Base-by-base conservation (phyloP, 2,329 filamentous ascomycete species). In the Fusarium lateritium region DNA sequence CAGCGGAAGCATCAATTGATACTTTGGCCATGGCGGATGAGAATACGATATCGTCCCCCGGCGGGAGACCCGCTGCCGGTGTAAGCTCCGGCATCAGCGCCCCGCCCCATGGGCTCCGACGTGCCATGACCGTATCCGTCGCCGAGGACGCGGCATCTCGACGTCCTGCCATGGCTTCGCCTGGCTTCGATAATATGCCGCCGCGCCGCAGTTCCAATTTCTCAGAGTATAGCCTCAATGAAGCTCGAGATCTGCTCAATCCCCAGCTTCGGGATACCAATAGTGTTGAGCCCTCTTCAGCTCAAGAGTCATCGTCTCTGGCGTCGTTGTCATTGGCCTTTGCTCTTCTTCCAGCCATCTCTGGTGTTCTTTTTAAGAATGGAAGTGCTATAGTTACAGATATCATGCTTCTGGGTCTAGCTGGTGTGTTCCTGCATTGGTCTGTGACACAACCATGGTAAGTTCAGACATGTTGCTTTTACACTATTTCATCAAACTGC, bases 371-470 rank as follows among this genome's bases (percentile, higher is more conserved):
- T 58, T 97, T 97, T 77, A 88, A 92, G 64, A 92, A 97, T 81
- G 95, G 95, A 14, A 91, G 91, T 72, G 88, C 91, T 1, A 86
- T 98, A 65, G 89, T 94, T 56, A 97, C 94, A 1, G 95, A 98
- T 79, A 81, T 97, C 28, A 91, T 96, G 73, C 83, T 98, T 34
- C 81, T 98, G 33, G 89, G 87, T 4, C 80, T 98, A 65, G 92
- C 93, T 3, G 93, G 91, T 6, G 86, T 98, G 44, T 97, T 98
- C 75, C 83, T 98, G 65, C 94, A 97, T 77, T 98, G 94, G 93
- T 94, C 93, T 49, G 91, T 98, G 43, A 91, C 93, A 57, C 84
- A 96, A 70, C 95, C 95, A 72, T 98, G 95, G 94, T 94, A 83
- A 77, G 86, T 67, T 51, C 15, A 19, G 24, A 31, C 13, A 10